phyloP scores from a whole-genome alignment of 805 yeast species.

The Ogataea nonfermentans region DNA sequence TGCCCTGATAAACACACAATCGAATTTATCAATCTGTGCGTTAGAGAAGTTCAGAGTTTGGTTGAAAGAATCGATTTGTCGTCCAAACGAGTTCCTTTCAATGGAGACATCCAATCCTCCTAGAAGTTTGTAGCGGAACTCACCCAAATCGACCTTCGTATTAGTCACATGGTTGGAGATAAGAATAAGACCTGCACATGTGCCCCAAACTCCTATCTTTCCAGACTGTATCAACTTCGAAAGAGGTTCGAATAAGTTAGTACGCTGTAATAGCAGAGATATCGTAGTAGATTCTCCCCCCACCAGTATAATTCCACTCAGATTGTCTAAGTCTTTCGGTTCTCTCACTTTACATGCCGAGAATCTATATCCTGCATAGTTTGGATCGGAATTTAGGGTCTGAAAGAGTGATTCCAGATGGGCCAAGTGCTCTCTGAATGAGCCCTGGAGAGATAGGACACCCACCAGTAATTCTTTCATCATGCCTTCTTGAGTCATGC shows the following conservation, averaged over 20 bases:
- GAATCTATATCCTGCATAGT: constrained; percentile 33
- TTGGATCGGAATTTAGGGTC: constrained; percentile 26
- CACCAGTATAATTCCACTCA: constrained; percentile 67
- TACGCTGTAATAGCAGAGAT: constrained; percentile 66
- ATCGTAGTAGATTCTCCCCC: constrained; percentile 71
- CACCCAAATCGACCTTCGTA: constrained; percentile 46
- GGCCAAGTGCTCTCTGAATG: constrained; percentile 65
- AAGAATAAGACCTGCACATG: constrained; percentile 80
- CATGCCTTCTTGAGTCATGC: neutral
- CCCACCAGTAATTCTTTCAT: constrained; percentile 43
- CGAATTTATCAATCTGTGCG: constrained; percentile 31
- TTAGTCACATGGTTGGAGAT: constrained; percentile 53
- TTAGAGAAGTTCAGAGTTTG: constrained; percentile 39
- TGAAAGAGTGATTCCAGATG: constrained; percentile 42
- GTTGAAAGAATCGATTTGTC: constrained; percentile 69
- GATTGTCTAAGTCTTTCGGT: constrained; percentile 43
- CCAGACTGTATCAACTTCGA: constrained; percentile 46
- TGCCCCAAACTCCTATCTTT: constrained; percentile 71
- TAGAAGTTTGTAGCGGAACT: constrained; percentile 42
- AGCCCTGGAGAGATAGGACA: constrained; percentile 77
- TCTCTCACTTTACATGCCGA: constrained; percentile 50
- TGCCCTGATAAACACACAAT: constrained; percentile 67
- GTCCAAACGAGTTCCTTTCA: constrained; percentile 72
- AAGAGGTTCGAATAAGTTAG: constrained; percentile 55
- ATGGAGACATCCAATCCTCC: constrained; percentile 67